phyloP scores from a whole-genome alignment of 75 land plant species.

The Pinus tabuliformis region DNA sequence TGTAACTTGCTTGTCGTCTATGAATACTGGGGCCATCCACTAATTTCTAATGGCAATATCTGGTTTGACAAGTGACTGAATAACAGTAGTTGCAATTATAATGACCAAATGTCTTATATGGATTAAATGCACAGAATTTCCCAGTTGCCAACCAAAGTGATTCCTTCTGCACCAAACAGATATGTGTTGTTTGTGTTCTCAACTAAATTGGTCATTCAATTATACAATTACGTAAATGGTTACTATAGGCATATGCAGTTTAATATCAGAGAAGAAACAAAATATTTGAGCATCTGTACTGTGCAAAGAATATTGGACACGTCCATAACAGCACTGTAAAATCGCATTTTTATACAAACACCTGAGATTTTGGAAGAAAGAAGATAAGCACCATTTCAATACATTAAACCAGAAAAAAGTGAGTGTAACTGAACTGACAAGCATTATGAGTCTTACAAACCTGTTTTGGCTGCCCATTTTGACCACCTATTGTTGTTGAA shows the following conservation, averaged over 20 bases:
- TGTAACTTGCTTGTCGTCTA: not conserved
- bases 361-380: not conserved
- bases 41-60: not conserved
- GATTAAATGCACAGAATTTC: not conserved
- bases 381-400: not conserved
- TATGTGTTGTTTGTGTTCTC: not conserved
- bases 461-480: slow-evolving; percentile 93
- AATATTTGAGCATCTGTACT: not conserved
- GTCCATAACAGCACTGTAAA: not conserved
- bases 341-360: not conserved
- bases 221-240: not conserved
- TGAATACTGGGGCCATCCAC: not conserved
- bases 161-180: not conserved
- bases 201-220: not conserved
- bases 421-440: not conserved
- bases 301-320: not conserved
- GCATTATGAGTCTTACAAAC: slow-evolving; percentile 20
- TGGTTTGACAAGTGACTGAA: not conserved
- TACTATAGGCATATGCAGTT: not conserved
- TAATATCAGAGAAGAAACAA: not conserved
- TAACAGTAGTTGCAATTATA: not conserved
- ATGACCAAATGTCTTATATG: not conserved
- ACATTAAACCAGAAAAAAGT: not conserved
- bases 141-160: not conserved
- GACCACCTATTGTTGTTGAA: slow-evolving; percentile 79